phyloP scores from a whole-genome alignment of 257 asterid genomes.

The Solanum stenotomum region DNA sequence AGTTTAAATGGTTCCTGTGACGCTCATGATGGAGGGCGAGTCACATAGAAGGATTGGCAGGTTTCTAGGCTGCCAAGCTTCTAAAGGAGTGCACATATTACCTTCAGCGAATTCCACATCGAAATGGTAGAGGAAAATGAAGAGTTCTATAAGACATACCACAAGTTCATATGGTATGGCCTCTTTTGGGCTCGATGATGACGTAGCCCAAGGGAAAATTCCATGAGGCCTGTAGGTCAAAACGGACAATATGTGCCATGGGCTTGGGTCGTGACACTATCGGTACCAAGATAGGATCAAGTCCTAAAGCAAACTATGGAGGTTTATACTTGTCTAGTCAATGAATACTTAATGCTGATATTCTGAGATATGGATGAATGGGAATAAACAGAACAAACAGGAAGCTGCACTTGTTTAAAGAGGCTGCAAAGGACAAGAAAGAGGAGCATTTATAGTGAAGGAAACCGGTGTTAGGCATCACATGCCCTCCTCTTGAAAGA shows the following conservation, averaged over 20 bases:
- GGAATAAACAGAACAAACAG: not conserved
- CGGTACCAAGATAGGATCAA: not conserved
- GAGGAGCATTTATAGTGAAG: not conserved
- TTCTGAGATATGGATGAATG: not conserved
- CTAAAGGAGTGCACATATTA: not conserved
- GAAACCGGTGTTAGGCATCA: not conserved
- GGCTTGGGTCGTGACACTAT: not conserved
- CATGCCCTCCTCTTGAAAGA: not conserved
- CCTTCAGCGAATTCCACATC: not conserved
- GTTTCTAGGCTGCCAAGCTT: not conserved
- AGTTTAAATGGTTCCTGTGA: not conserved
- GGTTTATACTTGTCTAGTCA: not conserved
- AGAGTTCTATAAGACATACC: not conserved
- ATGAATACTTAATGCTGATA: not conserved
- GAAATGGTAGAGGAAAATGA: not conserved
- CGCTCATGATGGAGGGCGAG: not conserved
- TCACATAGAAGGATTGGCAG: not conserved
- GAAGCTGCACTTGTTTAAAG: not conserved
- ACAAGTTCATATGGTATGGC: not conserved
- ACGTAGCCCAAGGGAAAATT: not conserved
- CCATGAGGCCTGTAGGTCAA: not conserved
- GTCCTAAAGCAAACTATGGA: not conserved
- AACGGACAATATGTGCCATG: not conserved
- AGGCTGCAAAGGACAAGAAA: not conserved
- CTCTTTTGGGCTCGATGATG: not conserved